Evolutionary conservation across 1,284 basidiomycete species (phyloP).

Genomic region (Trichosporon sp.): DNA sequence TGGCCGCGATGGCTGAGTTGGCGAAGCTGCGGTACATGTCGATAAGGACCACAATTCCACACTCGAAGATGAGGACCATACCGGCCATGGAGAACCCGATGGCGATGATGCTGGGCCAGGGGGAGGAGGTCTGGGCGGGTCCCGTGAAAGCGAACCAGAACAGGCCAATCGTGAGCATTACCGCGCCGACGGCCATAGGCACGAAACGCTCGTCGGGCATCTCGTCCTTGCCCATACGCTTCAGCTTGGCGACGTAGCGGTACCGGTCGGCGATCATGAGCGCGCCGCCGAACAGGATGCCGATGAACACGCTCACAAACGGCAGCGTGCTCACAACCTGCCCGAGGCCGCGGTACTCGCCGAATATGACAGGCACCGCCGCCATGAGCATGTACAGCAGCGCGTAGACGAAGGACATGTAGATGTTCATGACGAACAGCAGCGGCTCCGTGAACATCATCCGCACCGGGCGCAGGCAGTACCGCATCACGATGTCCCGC

Average conservation of each 20-base stretch:
- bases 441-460: constrained; percentile 28
- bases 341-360: constrained; percentile 21
- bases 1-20: constrained; percentile 28
- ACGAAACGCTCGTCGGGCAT: constrained; percentile 24
- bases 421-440: constrained; percentile 23
- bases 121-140: constrained; percentile 19
- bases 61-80: constrained; percentile 24
- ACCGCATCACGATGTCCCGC: constrained; percentile 19
- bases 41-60: constrained; percentile 22
- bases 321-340: constrained; percentile 11
- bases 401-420: constrained; percentile 27
- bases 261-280: constrained; percentile 23
- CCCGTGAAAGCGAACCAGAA: constrained; percentile 31
- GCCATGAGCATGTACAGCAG: constrained; percentile 31
- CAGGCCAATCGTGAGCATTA: constrained; percentile 19
- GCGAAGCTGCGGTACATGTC: constrained; percentile 24
- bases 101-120: constrained; percentile 24
- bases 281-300: constrained; percentile 21
- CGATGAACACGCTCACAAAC: constrained; percentile 21
- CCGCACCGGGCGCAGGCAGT: constrained; percentile 21
- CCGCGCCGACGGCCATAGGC: constrained; percentile 24
- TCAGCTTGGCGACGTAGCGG: constrained; percentile 16
- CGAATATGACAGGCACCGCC: constrained; percentile 24
- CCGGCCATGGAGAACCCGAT: constrained; percentile 24
- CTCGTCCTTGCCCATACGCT: not conserved